Base-by-base conservation (phyloP, 2,329 filamentous ascomycete genomes). In the Penicillium sp. region DNA sequence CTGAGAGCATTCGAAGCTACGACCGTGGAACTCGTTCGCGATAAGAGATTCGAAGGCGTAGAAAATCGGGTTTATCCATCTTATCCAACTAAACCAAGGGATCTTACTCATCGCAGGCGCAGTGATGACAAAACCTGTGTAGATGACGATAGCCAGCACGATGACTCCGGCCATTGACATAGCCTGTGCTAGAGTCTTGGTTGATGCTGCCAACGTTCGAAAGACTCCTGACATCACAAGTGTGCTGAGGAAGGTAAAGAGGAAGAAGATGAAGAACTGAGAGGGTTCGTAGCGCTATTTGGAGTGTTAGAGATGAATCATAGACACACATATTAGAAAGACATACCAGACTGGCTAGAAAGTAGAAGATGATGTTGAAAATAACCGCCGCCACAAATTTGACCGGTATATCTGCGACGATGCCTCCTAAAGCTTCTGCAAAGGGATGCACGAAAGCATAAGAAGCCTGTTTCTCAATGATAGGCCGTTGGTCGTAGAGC, bases 361-460 rank as follows among this genome's bases (percentile, higher is more conserved):
- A 96, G 79, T 96, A 96, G 6, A 96, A 78, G 1, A 87, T 83
- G 28, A 93, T 60, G 73, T 96, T 96, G 82, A 96, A 96, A 1
- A 86, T 76, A 59, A 93, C 83, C 1, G 86, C 79, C 65, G 92
- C 92, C 20, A 78, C 52, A 20, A 96, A 78, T 74, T 95, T 96
- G 76, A 92, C 91, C 0, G 93, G 93, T 76, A 97, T 79, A 69
- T 97, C 93, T 58, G 87, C 89, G 22, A 97, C 78, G 85, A 96
- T 94, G 4, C 91, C 94, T 0, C 90, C 88, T 58, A 92, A 83
- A 14, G 92, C 91, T 80, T 97, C 92, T 15, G 92, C 88, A 7
- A 90, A 93, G 0, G 94, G 92, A 73, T 96, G 93, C 67, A 96
- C 96, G 22, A 97, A 84, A 8, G 92, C 92, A 72, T 96, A 97